Percentiles rank a stretch among this genome's conserved stretches.
These are phyloP conservation scores for Pichia paraexigua DNA, from an alignment of 805 yeast genomes.

Conservation along the genomic window DNA sequence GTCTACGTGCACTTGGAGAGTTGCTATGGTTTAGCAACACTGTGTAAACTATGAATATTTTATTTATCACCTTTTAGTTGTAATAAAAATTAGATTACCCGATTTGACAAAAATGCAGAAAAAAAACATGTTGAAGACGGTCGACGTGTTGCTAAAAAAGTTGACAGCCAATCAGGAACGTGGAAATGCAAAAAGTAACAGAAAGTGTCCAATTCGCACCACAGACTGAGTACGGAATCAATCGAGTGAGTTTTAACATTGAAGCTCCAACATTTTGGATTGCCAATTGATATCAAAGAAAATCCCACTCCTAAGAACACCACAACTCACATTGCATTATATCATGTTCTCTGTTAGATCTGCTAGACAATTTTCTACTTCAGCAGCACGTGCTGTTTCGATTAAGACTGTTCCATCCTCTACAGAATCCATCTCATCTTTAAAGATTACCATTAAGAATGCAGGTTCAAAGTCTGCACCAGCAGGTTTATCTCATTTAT, in stretches of 20 bases:
- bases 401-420: slow-evolving; percentile 34
- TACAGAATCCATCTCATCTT: slow-evolving; percentile 59
- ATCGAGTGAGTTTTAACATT: background rate
- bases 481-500: slow-evolving; percentile 80
- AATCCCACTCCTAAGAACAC: background rate
- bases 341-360: slow-evolving; percentile 26
- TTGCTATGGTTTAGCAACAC: slow-evolving; percentile 34
- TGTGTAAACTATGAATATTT: background rate
- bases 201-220: background rate
- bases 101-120: background rate
- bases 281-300: background rate
- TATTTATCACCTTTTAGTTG: background rate
- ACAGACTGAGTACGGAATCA: background rate
- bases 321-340: background rate
- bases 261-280: background rate
- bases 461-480: slow-evolving; percentile 74
- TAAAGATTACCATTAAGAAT: slow-evolving; percentile 69
- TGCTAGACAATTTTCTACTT: slow-evolving; percentile 30
- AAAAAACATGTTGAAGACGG: background rate
- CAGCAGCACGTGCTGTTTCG: slow-evolving; percentile 39
- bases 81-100: background rate
- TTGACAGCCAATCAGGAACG: background rate
- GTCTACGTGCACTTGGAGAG: slow-evolving; percentile 52
- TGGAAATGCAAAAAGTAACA: background rate
- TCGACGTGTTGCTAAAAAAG: background rate